A percentile compares a stretch with the other conserved stretches of the same genome.
Conservation (phyloP, 1,284 basidiomycete species). For the Malassezia brasiliensis region DNA sequence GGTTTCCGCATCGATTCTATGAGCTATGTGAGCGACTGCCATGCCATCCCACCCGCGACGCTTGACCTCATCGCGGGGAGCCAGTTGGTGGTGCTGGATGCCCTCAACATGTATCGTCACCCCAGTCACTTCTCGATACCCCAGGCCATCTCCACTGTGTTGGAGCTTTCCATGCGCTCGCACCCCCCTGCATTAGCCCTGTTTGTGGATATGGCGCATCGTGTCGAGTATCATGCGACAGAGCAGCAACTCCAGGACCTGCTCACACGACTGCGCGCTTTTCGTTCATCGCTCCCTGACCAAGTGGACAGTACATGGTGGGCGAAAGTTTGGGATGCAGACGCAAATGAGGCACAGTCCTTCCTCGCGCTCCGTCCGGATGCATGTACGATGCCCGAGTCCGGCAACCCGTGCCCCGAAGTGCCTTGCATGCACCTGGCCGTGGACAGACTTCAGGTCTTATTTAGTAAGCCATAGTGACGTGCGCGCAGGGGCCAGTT, state of each 20-base stretch:
- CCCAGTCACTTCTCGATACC: constrained; percentile 36
- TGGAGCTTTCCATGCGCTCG: constrained; percentile 10
- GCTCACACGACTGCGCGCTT: constrained; percentile 19
- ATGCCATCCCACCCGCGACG: constrained; percentile 27
- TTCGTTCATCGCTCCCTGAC: background rate
- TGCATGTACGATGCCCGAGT: background rate
- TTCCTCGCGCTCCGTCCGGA: background rate
- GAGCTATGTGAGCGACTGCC: constrained; percentile 42
- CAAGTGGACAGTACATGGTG: constrained; percentile 22
- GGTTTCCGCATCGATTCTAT: constrained; percentile 40
- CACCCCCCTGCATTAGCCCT: constrained; percentile 25
- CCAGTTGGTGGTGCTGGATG: constrained; percentile 33
- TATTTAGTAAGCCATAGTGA: constrained; percentile 7
- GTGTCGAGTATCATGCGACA: constrained; percentile 29
- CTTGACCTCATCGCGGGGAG: constrained; percentile 25
- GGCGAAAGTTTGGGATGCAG: constrained; percentile 30
- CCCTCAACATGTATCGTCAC: constrained; percentile 36
- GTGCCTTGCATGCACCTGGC: constrained; percentile 29
- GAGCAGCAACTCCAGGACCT: constrained; percentile 18
- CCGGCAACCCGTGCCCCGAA: constrained; percentile 2
- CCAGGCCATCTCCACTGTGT: constrained; percentile 27
- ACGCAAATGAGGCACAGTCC: constrained; percentile 18
- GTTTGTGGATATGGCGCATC: constrained; percentile 40
- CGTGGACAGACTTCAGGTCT: constrained; percentile 30
- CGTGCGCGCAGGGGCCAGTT: background rate